These are phyloP conservation scores for Jacaranda copaia DNA, from an alignment of 257 asterid species.

Conservation along the genomic window DNA sequence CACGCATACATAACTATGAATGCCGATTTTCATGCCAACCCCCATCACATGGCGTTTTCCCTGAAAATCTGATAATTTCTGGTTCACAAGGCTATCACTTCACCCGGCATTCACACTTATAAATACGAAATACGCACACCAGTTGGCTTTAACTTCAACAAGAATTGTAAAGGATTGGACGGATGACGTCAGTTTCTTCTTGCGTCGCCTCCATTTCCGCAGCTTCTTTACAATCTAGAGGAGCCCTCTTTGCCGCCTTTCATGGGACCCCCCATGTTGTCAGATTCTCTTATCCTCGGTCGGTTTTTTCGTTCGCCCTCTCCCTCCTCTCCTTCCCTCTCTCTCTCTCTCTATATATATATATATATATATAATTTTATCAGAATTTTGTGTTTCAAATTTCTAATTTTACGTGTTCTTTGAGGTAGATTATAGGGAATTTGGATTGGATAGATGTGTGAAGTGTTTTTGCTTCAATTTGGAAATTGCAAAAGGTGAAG, in stretches of 20 bases:
- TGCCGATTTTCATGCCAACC: not conserved
- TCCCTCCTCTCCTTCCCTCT: no score
- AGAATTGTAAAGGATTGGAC: conserved; percentile 17
- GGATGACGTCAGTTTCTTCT: conserved; percentile 54
- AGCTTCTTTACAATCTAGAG: conserved; percentile 37
- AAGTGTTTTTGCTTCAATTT: not conserved
- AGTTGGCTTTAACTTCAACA: not conserved
- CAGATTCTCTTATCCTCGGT: conserved; percentile 46
- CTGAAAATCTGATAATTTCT: conserved; percentile 35
- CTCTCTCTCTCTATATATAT: no score
- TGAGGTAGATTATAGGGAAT: not conserved
- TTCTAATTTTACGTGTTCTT: not conserved
- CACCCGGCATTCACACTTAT: not conserved
- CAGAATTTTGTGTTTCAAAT: not conserved
- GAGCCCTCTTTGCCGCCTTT: conserved; percentile 40
- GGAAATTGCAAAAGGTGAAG: not conserved
- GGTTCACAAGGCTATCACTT: conserved; percentile 14
- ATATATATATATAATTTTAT: not conserved
- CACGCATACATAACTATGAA: not conserved
- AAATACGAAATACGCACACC: not conserved
- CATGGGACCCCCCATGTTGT: conserved; percentile 26
- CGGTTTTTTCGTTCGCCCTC: conserved; percentile 11
- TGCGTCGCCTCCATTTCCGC: conserved; percentile 47
- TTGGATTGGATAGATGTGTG: not conserved
- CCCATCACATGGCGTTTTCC: conserved; percentile 23